Conservation (phyloP, 768 basidiomycete genomes). For the Termitomyces sp. region DNA sequence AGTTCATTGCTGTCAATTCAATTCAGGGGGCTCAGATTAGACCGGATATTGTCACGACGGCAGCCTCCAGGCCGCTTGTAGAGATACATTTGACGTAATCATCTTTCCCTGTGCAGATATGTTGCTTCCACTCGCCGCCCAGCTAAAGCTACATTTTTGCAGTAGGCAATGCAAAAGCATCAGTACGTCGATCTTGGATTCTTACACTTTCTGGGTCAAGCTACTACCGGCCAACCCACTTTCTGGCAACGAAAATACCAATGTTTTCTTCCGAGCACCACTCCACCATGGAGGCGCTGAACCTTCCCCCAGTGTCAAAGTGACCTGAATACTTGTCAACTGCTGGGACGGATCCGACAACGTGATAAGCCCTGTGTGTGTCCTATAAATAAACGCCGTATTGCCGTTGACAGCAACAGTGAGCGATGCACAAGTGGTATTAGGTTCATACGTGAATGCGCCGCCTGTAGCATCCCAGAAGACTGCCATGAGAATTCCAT, state of each 20-base stretch:
- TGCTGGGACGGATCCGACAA: constrained; percentile 68
- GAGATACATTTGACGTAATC: too few species aligned
- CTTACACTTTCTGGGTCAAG: constrained; percentile 23
- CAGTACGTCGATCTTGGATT: not conserved
- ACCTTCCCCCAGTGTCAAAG: constrained; percentile 23
- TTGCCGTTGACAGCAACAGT: constrained; percentile 39
- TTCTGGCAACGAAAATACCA: constrained; percentile 40
- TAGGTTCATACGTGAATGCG: constrained; percentile 29
- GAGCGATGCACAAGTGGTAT: constrained; percentile 22
- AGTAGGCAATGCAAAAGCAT: too few species aligned
- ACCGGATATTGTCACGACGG: too few species aligned
- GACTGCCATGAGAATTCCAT: constrained; percentile 34
- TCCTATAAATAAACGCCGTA: constrained; percentile 41
- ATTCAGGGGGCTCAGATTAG: too few species aligned
- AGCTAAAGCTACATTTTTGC: too few species aligned
- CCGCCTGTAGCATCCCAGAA: constrained; percentile 43
- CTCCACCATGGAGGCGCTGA: constrained; percentile 21
- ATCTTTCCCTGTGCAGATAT: too few species aligned
- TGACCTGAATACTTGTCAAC: constrained; percentile 35
- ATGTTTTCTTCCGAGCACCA: constrained; percentile 24
- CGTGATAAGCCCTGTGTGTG: constrained; percentile 42
- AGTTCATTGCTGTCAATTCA: too few species aligned
- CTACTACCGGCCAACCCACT: constrained; percentile 51
- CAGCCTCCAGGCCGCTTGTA: too few species aligned
- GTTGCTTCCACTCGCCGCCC: too few species aligned